Evolutionary conservation across 108 stramenopile species (phyloP).

Genomic region (Stephanodiscus minutulus): DNA sequence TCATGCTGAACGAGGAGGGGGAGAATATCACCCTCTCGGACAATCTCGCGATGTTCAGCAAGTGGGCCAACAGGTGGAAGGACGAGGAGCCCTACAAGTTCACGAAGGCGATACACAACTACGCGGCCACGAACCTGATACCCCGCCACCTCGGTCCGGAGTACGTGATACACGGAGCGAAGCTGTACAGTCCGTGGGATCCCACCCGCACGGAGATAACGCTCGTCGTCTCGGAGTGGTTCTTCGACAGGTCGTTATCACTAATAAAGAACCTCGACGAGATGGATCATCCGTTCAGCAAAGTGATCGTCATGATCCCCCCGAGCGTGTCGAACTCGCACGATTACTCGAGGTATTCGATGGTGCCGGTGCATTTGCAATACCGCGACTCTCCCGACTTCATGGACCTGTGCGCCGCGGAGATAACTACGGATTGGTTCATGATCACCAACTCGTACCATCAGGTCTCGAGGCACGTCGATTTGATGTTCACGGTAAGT

Average conservation of each 20-base stretch:
- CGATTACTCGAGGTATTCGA: constrained; percentile 50
- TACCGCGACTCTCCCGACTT: constrained; percentile 55
- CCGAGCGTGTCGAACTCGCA: constrained; percentile 41
- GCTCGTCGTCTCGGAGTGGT: constrained; percentile 71
- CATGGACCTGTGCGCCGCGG: constrained; percentile 70
- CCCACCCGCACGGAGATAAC: constrained; percentile 53
- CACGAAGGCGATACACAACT: constrained; percentile 68
- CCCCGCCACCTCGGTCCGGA: constrained; percentile 64
- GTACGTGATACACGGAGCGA: constrained; percentile 74
- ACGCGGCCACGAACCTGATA: constrained; percentile 74
- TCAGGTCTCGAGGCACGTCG: constrained; percentile 60
- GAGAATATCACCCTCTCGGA: constrained; percentile 63
- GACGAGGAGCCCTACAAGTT: constrained; percentile 53
- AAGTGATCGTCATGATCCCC: constrained; percentile 63
- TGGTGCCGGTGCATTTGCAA: constrained; percentile 52
- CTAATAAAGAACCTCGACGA: constrained; percentile 58
- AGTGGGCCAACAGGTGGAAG: constrained; percentile 60
- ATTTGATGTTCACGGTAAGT: constrained; percentile 57
- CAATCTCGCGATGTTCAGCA: constrained; percentile 56
- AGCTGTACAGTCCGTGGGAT: constrained; percentile 66
- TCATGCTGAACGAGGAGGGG: constrained; percentile 71
- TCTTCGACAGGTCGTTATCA: constrained; percentile 47
- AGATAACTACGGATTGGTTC: constrained; percentile 67
- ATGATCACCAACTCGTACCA: constrained; percentile 75
- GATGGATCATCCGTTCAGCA: constrained; percentile 67